Base-by-base conservation (phyloP, 164 flowering plant species). In the Warburgia ugandensis region DNA sequence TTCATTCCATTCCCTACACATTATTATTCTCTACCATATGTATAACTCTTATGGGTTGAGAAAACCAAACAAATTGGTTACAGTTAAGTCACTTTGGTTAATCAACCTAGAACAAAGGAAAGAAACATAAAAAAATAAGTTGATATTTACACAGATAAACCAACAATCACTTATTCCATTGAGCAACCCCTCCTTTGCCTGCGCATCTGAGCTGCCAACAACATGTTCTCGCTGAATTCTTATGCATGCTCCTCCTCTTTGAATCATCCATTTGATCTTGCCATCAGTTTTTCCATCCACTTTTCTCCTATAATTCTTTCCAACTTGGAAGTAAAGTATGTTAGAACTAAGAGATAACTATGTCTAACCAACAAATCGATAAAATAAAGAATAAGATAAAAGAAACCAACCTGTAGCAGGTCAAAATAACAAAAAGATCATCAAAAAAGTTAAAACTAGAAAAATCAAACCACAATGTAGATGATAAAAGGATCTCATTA, bases 191-290 rank as follows among this genome's bases (percentile, higher is more conserved):
- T 71, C 60, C 66, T 70, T 53, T 72, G 77, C 43, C 67, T 54
- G 54, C 96, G 89, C 94, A 91, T 77, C 52, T 81, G 69, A 54
- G 92, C 96, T 35, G 68, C 96, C 98, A 96, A 87, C 0, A 96
- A 91, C 83, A 75, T 65, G 63, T 74, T 73, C 16, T 56, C 72
- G 56, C 47, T 2, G 71, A 54, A 40, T 72, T 74, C 62, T 63
- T 80, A 65, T 61, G 36, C 71, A 36, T 60, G 67, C 83, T 80
- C 67, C 85, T 81, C 71, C 70, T 77, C 80, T 81, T 81, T 53
- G 84, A 67, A 67, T 61, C 95, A 14, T 83, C 70, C 5, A 91
- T 59, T 56, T 91, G 98, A 48, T 62, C 22, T 50, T 84, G 71
- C 98, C 96, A 91, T 3, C 70, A 67, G 52, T 31, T 68, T 59